phyloP scores from a whole-genome alignment of 2,329 filamentous ascomycete species.

The Madurella mycetomatis region DNA sequence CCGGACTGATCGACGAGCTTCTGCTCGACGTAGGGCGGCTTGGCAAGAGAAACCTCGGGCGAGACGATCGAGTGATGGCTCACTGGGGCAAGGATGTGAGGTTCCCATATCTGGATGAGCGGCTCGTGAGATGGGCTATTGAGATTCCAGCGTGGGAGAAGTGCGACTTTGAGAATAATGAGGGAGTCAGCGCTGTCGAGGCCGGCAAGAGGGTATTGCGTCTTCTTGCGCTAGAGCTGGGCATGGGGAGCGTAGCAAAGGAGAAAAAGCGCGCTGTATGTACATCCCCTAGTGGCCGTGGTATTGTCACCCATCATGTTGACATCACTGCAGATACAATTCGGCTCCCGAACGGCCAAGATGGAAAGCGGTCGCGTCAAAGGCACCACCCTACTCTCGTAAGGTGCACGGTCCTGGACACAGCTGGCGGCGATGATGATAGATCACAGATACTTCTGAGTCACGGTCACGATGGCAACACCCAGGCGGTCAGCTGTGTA shows the following conservation, averaged over 20 bases:
- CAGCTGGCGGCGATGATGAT: constrained; percentile 57
- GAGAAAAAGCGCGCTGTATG: constrained; percentile 90
- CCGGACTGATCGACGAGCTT: constrained; percentile 73
- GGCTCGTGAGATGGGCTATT: constrained; percentile 77
- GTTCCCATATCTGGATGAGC: constrained; percentile 88
- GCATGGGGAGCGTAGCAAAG: constrained; percentile 65
- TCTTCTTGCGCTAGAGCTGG: constrained; percentile 68
- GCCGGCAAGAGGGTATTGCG: constrained; percentile 78
- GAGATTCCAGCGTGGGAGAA: constrained; percentile 73
- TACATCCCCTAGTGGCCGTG: constrained; percentile 13
- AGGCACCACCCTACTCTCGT: constrained; percentile 58
- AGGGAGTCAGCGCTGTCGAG: constrained; percentile 49
- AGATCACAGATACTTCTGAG: constrained; percentile 71
- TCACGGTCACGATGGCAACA: constrained; percentile 31
- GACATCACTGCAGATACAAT: constrained; percentile 60
- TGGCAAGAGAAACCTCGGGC: constrained; percentile 88
- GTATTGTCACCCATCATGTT: not conserved
- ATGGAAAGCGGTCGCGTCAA: constrained; percentile 68
- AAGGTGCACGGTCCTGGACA: not conserved
- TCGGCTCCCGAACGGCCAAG: constrained; percentile 76
- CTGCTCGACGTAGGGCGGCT: constrained; percentile 79
- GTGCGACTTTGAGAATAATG: constrained; percentile 69
- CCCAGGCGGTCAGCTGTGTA: constrained; percentile 15
- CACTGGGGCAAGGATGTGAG: constrained; percentile 86
- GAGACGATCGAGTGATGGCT: constrained; percentile 86